Conservation (phyloP, 140 eudicot species). For the Oenanthe javanica region DNA sequence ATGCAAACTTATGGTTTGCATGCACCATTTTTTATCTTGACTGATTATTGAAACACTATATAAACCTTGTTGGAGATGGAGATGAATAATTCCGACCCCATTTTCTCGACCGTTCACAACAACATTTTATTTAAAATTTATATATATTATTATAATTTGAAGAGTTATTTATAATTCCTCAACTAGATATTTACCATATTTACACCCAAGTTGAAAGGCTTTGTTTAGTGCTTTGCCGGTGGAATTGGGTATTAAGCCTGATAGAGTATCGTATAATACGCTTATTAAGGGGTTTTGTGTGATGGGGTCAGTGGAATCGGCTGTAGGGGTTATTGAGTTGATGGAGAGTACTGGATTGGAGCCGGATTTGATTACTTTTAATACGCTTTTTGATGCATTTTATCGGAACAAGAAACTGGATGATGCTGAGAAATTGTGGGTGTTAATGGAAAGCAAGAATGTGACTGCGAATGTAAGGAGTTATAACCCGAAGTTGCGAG, state of each 20-base stretch:
- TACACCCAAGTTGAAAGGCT: background rate
- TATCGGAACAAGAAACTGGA: constrained; percentile 16
- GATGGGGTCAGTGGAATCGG: constrained; percentile 24
- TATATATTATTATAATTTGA: too few species aligned
- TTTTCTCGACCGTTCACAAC: too few species aligned
- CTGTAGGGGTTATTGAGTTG: constrained; percentile 18
- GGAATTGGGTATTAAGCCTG: constrained; percentile 24
- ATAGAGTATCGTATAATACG: constrained; percentile 25
- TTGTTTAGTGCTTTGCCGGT: constrained; percentile 17
- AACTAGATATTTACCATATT: too few species aligned
- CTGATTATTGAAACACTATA: too few species aligned
- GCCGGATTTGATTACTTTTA: constrained; percentile 32
- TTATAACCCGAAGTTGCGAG: constrained; percentile 26
- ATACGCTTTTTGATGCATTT: constrained; percentile 24
- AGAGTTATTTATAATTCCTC: too few species aligned
- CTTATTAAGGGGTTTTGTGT: constrained; percentile 26
- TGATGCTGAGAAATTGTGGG: constrained; percentile 35
- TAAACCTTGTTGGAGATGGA: too few species aligned
- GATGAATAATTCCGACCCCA: too few species aligned
- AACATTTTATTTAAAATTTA: too few species aligned
- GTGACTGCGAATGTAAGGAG: constrained; percentile 25
- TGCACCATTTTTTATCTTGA: too few species aligned
- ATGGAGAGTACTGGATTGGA: constrained; percentile 27
- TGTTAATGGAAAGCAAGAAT: constrained; percentile 12
- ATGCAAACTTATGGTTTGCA: too few species aligned